A percentile compares a stretch with the other conserved stretches of the same genome.
These are phyloP conservation scores for Haplosporangium gracile DNA, from an alignment of 192 early-diverging fungal species.

Conservation along the genomic window DNA sequence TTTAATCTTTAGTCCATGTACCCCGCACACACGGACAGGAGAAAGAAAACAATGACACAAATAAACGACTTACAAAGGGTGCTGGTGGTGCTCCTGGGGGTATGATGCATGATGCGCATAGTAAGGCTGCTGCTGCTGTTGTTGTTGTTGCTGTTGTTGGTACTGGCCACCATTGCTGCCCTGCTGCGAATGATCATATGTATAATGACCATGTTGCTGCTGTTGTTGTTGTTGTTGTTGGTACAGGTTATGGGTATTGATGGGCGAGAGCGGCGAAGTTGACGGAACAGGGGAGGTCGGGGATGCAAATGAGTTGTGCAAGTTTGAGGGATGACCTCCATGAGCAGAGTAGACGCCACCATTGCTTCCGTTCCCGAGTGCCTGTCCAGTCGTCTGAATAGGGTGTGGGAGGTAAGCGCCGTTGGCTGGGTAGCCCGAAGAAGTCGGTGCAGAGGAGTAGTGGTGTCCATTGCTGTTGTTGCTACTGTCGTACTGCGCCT, in stretches of 20 bases:
- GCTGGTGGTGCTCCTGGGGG: slow-evolving; percentile 34
- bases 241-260: slow-evolving; percentile 1
- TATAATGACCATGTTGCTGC: slow-evolving; percentile 26
- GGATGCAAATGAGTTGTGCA: slow-evolving; percentile 32
- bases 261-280: slow-evolving; percentile 22
- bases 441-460: slow-evolving; percentile 7
- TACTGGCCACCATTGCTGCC: not conserved
- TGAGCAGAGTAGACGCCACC: slow-evolving; percentile 15
- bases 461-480: slow-evolving; percentile 24
- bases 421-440: slow-evolving; percentile 15
- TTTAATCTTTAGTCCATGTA: not conserved
- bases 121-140: slow-evolving; percentile 32
- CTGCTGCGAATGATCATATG: slow-evolving; percentile 15
- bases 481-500: slow-evolving; percentile 6
- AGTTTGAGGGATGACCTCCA: not conserved
- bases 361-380: slow-evolving; percentile 14
- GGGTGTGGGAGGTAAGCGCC: slow-evolving; percentile 26
- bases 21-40: not conserved
- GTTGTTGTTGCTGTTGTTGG: slow-evolving; percentile 12
- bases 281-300: slow-evolving; percentile 28
- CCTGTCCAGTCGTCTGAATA: slow-evolving; percentile 24
- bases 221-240: slow-evolving; percentile 21
- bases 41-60: not conserved
- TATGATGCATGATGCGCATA: slow-evolving; percentile 41
- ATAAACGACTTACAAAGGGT: slow-evolving; percentile 22